Evolutionary conservation across 2,329 filamentous ascomycete species (phyloP).

Genomic region (Neoarthrinium moseri): DNA sequence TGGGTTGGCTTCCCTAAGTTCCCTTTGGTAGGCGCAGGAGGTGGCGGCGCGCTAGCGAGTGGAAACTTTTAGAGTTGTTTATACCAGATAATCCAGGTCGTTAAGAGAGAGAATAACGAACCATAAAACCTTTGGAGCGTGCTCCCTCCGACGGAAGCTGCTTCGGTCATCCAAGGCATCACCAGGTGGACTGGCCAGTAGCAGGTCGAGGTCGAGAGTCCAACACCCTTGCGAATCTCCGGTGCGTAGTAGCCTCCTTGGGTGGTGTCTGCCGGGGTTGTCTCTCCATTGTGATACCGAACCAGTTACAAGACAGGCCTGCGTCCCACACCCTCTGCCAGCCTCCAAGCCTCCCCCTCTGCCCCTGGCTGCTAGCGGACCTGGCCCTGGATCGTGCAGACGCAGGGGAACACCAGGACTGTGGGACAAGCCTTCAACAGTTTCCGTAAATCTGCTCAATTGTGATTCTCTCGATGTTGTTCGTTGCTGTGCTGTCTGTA

Average conservation of each 20-base stretch:
- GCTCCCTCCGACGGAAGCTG: neutral
- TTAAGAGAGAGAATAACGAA: conserved; percentile 4
- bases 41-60: neutral
- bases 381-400: conserved; percentile 6
- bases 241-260: neutral
- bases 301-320: conserved; percentile 9
- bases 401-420: conserved; percentile 9
- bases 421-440: neutral
- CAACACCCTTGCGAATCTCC: neutral
- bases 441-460: neutral
- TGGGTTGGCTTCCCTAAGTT: too few species aligned
- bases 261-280: neutral
- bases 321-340: conserved; percentile 2
- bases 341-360: too few species aligned
- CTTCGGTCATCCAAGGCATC: neutral
- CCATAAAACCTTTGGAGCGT: neutral
- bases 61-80: conserved; percentile 7
- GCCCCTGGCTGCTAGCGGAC: too few species aligned
- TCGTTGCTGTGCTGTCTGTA: neutral
- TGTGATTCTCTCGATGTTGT: neutral
- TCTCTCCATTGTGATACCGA: conserved; percentile 6
- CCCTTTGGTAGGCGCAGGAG: neutral
- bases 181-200: neutral
- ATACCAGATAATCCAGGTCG: conserved; percentile 3
- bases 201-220: neutral